Base-by-base conservation (phyloP, 495 filamentous ascomycete genomes). In the Xylaria intraflava region DNA sequence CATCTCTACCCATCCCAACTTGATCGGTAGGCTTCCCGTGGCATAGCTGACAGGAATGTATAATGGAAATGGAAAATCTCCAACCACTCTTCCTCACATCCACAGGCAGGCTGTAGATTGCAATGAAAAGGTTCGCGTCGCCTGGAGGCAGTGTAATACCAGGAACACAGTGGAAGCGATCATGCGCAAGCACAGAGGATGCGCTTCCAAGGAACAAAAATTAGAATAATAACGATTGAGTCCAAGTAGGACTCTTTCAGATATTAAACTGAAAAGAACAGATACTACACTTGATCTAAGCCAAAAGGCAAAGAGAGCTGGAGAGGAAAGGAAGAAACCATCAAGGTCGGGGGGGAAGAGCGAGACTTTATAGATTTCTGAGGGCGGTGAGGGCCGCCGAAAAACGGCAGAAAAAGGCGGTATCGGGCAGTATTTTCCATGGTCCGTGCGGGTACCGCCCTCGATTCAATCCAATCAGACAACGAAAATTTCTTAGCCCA, bases 221-320 rank as follows among this genome's bases (percentile, higher is more conserved):
- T 88, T 77, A 79, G 83, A 80, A 81, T 88, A 90, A 90, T 88
- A 83, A 84, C 78, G 78, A 81, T 80, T 86, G 78, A 79, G 75
- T 76, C 77, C 82, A 76, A 59, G 72, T 85, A 81, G 83, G 68
- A 62, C 64, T 71, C 69, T 81, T 80, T 79, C 78, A 83, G 79
- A 80, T 76, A 82, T 91, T 90, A 91, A 89, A 91, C 87, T 92
- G 86, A 90, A 90, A 91, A 94, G 89, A 94, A 94, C 89, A 94
- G 89, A 93, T 95, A 93, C 88, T 92, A 93, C 88, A 93, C 89
- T 91, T 92, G 89, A 93, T 92, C 88, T 93, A 86, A 87, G 83
- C 83, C 83, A 86, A 83, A 82, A 83, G 83, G 82, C 80, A 76
- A 75, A 72, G 70, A 72, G 69, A 74, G 71, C 68, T 73, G 56